Conservation (phyloP, 352 stramenopile genomes). For the Phytophthora idaei region DNA sequence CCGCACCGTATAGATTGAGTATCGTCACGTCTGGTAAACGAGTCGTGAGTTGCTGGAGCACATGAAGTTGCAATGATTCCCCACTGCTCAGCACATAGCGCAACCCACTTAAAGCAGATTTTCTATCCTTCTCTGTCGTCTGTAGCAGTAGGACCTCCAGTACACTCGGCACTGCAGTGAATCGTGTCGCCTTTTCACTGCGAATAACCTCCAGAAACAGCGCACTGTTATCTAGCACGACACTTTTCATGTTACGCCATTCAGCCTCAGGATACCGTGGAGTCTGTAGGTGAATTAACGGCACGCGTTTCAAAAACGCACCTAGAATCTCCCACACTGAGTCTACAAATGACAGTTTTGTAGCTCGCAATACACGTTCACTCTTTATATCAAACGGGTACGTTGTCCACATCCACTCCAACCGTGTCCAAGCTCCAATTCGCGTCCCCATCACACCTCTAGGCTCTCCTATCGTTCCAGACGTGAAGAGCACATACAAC, state of each 20-base stretch:
- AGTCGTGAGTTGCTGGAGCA: slow-evolving; percentile 26
- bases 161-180: slow-evolving; percentile 61
- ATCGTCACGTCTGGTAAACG: slow-evolving; percentile 40
- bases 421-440: slow-evolving; percentile 42
- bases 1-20: slow-evolving; percentile 67
- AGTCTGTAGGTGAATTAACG: slow-evolving; percentile 47
- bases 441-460: slow-evolving; percentile 60
- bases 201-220: slow-evolving; percentile 35
- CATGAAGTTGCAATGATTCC: slow-evolving; percentile 40
- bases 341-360: slow-evolving; percentile 56
- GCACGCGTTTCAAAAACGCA: slow-evolving; percentile 41
- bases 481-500: slow-evolving; percentile 70
- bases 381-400: slow-evolving; percentile 38
- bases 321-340: slow-evolving; percentile 66
- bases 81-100: slow-evolving; percentile 59
- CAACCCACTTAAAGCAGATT: slow-evolving; percentile 25
- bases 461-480: slow-evolving; percentile 49
- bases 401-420: slow-evolving; percentile 53
- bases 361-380: slow-evolving; percentile 51
- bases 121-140: slow-evolving; percentile 1
- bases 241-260: slow-evolving; percentile 21
- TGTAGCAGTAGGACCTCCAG: slow-evolving; percentile 50
- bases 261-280: background rate
- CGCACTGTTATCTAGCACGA: slow-evolving; percentile 44
- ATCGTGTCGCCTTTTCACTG: slow-evolving; percentile 36